These are phyloP conservation scores for Lachancea waltii DNA, from an alignment of 805 yeast genomes.

Conservation along the genomic window DNA sequence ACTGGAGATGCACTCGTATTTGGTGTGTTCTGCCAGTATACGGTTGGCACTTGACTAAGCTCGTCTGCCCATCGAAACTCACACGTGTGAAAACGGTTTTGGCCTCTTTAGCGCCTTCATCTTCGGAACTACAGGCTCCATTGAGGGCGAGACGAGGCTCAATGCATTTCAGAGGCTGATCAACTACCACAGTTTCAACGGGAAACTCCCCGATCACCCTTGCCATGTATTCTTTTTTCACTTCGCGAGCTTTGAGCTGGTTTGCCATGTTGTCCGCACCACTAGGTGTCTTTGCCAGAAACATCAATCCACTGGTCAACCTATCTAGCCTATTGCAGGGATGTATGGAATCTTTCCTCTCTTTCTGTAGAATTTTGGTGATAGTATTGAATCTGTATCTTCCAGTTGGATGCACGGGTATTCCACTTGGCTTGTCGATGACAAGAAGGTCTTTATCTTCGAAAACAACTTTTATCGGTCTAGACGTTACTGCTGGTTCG, in stretches of 20 bases:
- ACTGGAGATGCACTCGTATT: slow-evolving; percentile 87
- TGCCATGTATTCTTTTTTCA: slow-evolving; percentile 79
- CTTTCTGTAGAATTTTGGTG: slow-evolving; percentile 70
- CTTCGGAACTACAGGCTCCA: slow-evolving; percentile 36
- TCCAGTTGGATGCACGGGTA: slow-evolving; percentile 96
- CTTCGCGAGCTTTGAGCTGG: slow-evolving; percentile 66
- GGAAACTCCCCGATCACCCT: slow-evolving; percentile 87
- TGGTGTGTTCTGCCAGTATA: slow-evolving; percentile 93
- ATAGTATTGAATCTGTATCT: slow-evolving; percentile 68
- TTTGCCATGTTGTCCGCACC: slow-evolving; percentile 73
- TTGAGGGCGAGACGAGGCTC: slow-evolving; percentile 71
- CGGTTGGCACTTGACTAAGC: slow-evolving; percentile 78
- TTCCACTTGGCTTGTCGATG: slow-evolving; percentile 89
- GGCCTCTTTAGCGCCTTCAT: slow-evolving; percentile 52
- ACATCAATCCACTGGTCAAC: slow-evolving; percentile 89
- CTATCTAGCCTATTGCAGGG: slow-evolving; percentile 88
- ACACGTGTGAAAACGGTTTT: slow-evolving; percentile 61
- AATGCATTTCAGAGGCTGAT: slow-evolving; percentile 59
- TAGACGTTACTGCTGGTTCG: slow-evolving; percentile 72
- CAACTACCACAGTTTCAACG: slow-evolving; percentile 46
- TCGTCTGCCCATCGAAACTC: slow-evolving; percentile 55
- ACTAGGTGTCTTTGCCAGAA: slow-evolving; percentile 72
- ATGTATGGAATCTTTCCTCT: slow-evolving; percentile 60
- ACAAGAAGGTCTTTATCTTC: slow-evolving; percentile 74
- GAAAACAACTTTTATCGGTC: slow-evolving; percentile 56